Percentiles rank a stretch among this genome's conserved stretches.
Conservation (phyloP, 2,329 filamentous ascomycete species). For the Penicillium sp. region DNA sequence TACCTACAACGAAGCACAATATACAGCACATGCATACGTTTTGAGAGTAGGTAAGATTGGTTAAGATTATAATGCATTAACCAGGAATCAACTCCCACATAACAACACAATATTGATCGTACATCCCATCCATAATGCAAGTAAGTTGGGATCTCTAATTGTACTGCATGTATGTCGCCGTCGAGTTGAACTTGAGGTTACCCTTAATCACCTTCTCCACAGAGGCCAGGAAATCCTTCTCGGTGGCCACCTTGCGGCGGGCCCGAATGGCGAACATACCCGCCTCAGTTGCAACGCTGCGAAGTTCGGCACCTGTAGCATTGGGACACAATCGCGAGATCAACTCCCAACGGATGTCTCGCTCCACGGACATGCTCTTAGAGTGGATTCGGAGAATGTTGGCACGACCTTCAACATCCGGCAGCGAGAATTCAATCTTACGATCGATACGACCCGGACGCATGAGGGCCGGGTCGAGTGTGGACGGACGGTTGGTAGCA, state of each 20-base stretch:
- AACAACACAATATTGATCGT: conserved; percentile 34
- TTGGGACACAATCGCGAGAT: conserved; percentile 97
- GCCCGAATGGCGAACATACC: conserved; percentile 98
- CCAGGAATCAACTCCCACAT: conserved; percentile 16
- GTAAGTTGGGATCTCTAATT: conserved; percentile 62
- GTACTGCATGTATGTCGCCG: conserved; percentile 97
- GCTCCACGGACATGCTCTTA: conserved; percentile 99
- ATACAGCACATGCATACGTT: too few species aligned
- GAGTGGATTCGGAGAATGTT: conserved; percentile 98
- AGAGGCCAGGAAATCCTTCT: conserved; percentile 97
- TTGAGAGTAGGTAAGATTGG: not conserved
- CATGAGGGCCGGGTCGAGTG: conserved; percentile 95
- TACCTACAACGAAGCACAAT: too few species aligned
- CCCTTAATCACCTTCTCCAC: conserved; percentile 99
- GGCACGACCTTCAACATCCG: conserved; percentile 93
- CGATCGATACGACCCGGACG: conserved; percentile 94
- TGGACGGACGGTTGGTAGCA: conserved; percentile 93
- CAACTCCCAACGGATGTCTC: conserved; percentile 97
- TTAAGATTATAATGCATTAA: conserved; percentile 24
- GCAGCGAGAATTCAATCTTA: conserved; percentile 98
- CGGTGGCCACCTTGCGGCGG: conserved; percentile 92
- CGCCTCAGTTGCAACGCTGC: conserved; percentile 95
- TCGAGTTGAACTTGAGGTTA: conserved; percentile 99
- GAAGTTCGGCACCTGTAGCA: conserved; percentile 90
- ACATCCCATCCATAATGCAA: conserved; percentile 34